These are phyloP conservation scores for Plectranthus barbatus DNA, from an alignment of 257 asterid species.

Conservation along the genomic window DNA sequence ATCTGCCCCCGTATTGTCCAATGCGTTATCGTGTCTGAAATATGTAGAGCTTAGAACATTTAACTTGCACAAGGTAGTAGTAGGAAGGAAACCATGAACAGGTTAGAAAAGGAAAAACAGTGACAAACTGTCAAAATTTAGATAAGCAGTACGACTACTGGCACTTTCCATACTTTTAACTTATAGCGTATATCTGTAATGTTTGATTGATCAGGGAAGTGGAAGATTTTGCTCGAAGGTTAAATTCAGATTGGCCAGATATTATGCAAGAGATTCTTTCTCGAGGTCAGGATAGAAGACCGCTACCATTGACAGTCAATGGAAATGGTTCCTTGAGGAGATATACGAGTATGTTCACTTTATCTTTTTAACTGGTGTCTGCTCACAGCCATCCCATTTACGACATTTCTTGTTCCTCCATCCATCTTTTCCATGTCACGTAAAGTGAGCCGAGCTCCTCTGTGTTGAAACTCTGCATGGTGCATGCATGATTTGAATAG, in stretches of 20 bases:
- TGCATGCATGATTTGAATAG: no score
- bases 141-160: no score
- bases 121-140: background rate
- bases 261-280: constrained; percentile 82
- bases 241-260: constrained; percentile 93
- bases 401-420: background rate
- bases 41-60: background rate
- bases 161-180: no score
- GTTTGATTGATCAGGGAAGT: constrained; percentile 71
- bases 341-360: constrained; percentile 41
- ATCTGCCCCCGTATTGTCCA: background rate
- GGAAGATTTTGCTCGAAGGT: constrained; percentile 91
- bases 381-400: no score
- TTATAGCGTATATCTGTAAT: background rate
- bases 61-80: background rate
- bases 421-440: no score
- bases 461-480: no score
- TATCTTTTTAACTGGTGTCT: background rate
- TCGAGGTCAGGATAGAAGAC: constrained; percentile 68
- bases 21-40: background rate
- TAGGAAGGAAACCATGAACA: background rate
- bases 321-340: constrained; percentile 68
- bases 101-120: background rate
- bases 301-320: constrained; percentile 38
- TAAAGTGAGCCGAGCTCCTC: no score